These are phyloP conservation scores for Annulohypoxylon maeteangense DNA, from an alignment of 495 filamentous ascomycete species.

Conservation along the genomic window DNA sequence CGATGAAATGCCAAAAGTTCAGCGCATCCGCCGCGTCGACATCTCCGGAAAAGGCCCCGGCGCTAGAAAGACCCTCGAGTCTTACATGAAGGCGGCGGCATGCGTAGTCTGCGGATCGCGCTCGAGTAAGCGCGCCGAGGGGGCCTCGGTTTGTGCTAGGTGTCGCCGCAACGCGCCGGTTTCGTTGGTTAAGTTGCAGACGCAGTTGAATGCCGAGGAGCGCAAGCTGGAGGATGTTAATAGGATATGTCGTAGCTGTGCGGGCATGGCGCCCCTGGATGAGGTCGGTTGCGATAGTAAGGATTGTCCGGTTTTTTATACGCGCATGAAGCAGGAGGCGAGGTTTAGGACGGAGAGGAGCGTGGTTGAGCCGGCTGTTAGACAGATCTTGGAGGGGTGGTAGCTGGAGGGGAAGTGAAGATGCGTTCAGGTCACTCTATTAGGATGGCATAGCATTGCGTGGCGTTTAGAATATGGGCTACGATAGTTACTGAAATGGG, in stretches of 20 bases:
- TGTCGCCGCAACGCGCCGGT: constrained; percentile 68
- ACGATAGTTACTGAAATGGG: neutral
- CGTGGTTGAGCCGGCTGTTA: constrained; percentile 65
- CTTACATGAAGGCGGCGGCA: constrained; percentile 81
- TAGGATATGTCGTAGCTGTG: constrained; percentile 83
- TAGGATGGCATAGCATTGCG: constrained; percentile 8
- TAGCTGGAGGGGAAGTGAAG: constrained; percentile 19
- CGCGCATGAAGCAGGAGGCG: constrained; percentile 75
- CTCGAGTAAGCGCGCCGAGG: constrained; percentile 54
- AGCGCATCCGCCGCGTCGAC: constrained; percentile 72
- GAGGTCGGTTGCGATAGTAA: constrained; percentile 85
- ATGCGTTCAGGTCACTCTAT: neutral
- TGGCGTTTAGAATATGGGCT: neutral
- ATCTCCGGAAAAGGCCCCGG: constrained; percentile 46
- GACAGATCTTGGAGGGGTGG: constrained; percentile 63
- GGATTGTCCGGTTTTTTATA: constrained; percentile 95
- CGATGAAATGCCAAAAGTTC: constrained; percentile 94
- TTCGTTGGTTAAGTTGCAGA: constrained; percentile 70
- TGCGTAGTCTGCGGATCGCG: constrained; percentile 82
- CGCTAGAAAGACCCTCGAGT: constrained; percentile 78
- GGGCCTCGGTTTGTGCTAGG: constrained; percentile 68
- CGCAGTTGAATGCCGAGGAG: constrained; percentile 70
- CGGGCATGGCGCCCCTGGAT: constrained; percentile 74
- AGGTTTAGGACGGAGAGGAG: constrained; percentile 67
- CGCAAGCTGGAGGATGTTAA: constrained; percentile 72